phyloP scores from a whole-genome alignment of 257 asterid genomes.

The Lycium barbarum region DNA sequence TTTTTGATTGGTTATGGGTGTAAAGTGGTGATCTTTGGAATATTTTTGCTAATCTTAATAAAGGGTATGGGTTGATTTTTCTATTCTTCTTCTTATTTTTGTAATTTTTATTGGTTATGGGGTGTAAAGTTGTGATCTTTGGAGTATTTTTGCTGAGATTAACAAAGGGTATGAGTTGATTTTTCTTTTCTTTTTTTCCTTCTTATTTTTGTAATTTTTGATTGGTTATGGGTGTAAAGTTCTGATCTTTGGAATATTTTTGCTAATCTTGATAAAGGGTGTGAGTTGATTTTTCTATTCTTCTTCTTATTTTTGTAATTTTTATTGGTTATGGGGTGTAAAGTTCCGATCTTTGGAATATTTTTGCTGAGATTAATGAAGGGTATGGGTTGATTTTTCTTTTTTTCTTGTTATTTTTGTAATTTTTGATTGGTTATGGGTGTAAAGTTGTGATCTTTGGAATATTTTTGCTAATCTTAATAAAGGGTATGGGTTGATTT shows the following conservation, averaged over 20 bases:
- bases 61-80: not conserved
- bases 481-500: not conserved
- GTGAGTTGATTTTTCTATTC: too few species aligned
- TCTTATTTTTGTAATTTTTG: too few species aligned
- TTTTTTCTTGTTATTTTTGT: not conserved
- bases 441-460: not conserved
- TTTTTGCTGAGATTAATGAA: not conserved
- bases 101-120: not conserved
- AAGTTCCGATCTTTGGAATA: not conserved
- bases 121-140: not conserved
- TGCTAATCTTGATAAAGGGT: not conserved
- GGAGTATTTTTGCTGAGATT: not conserved
- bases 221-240: too few species aligned
- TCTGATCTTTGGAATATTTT: not conserved
- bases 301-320: not conserved
- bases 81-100: not conserved
- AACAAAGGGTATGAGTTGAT: not conserved
- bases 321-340: conserved; percentile 8
- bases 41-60: not conserved
- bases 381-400: not conserved
- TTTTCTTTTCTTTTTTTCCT: not conserved
- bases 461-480: not conserved
- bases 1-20: not conserved
- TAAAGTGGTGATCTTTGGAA: not conserved
- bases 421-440: not conserved